These are phyloP conservation scores for Dissophora ornata DNA, from an alignment of 192 early-diverging fungal genomes.

Conservation along the genomic window DNA sequence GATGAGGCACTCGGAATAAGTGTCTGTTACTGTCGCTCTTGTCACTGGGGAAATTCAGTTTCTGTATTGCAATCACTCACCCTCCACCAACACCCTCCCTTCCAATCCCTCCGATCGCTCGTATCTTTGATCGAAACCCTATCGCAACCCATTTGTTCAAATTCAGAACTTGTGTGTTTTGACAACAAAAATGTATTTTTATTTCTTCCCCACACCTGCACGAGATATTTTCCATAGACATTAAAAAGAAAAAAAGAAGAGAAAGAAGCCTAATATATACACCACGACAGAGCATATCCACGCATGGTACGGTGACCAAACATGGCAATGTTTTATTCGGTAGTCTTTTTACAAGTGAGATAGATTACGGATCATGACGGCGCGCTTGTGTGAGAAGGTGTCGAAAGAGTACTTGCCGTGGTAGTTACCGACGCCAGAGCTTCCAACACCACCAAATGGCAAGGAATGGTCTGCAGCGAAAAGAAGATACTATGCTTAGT, in stretches of 20 bases:
- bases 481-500: not conserved
- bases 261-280: not conserved
- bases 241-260: not conserved
- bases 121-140: not conserved
- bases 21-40: too few relatives aligned
- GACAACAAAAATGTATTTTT: constrained; percentile 6
- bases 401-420: constrained; percentile 85
- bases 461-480: constrained; percentile 51
- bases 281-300: constrained; percentile 1
- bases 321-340: not conserved
- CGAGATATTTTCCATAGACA: not conserved
- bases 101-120: not conserved
- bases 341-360: constrained; percentile 33
- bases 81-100: not conserved
- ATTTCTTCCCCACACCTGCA: not conserved
- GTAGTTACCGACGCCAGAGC: constrained; percentile 88
- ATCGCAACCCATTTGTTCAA: not conserved
- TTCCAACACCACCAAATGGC: constrained; percentile 92
- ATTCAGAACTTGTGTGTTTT: too few relatives aligned
- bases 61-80: too few relatives aligned
- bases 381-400: constrained; percentile 81
- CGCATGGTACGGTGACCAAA: not conserved
- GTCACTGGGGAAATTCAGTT: too few relatives aligned
- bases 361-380: constrained; percentile 62
- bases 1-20: constrained; percentile 65